These are phyloP conservation scores for Cystofilobasidium ferigula DNA, from an alignment of 768 basidiomycete genomes.

Conservation along the genomic window DNA sequence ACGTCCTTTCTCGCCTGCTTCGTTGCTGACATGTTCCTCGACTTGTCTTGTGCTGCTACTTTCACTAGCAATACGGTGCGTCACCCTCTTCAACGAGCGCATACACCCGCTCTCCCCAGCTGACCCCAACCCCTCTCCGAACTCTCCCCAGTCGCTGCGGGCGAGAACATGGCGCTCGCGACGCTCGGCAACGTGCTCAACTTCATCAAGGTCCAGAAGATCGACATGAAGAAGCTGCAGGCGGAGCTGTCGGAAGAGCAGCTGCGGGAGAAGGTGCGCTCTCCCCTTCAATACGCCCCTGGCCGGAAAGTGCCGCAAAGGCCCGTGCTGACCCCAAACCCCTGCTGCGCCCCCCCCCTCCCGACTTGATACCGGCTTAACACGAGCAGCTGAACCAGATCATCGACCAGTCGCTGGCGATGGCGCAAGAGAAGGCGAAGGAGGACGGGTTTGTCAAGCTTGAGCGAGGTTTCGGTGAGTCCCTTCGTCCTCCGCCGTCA, in stretches of 20 bases:
- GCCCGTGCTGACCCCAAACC: too few relatives aligned
- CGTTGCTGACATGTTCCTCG: too few relatives aligned
- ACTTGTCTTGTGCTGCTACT: too few relatives aligned
- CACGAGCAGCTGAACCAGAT: conserved; percentile 12
- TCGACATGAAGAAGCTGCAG: conserved; percentile 51
- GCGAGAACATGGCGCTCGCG: conserved; percentile 84
- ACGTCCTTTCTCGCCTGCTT: too few relatives aligned
- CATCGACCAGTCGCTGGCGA: conserved; percentile 26
- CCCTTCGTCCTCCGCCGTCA: conserved; percentile 62
- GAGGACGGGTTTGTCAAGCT: conserved; percentile 72
- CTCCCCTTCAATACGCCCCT: too few relatives aligned
- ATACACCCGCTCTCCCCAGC: too few relatives aligned
- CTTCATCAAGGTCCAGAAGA: conserved; percentile 90
- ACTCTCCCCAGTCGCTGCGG: conserved; percentile 63
- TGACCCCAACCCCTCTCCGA: not conserved
- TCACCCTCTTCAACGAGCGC: too few relatives aligned
- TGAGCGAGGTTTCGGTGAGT: conserved; percentile 72
- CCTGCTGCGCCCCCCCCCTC: too few relatives aligned
- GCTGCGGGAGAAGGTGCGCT: conserved; percentile 17
- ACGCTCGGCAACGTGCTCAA: conserved; percentile 93
- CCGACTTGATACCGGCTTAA: not conserved
- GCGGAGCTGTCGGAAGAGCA: conserved; percentile 17
- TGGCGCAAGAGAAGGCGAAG: conserved; percentile 53
- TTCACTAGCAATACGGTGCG: conserved; percentile 24
- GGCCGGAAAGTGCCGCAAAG: not conserved